phyloP scores from a whole-genome alignment of 371 early-diverging fungal species.

The Quaeritorhiza haematococci region DNA sequence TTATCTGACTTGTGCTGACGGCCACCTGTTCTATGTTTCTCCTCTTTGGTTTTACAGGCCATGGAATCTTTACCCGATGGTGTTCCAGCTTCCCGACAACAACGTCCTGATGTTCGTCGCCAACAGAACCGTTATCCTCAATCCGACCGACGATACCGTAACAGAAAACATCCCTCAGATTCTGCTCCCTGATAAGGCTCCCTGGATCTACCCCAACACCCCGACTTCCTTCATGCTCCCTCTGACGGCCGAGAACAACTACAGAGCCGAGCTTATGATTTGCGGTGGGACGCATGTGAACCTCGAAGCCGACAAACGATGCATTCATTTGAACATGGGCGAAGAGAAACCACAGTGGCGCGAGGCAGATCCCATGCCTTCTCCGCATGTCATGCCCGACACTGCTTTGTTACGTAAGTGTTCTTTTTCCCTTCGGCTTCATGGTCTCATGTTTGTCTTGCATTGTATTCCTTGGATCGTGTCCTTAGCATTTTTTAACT shows the following conservation, averaged over 20 bases:
- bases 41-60: not conserved
- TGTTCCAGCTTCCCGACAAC: not conserved
- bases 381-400: slow-evolving; percentile 21
- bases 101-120: slow-evolving; percentile 4
- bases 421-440: too few species aligned
- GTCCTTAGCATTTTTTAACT: too few species aligned
- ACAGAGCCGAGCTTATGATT: slow-evolving; percentile 52
- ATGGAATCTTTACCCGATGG: slow-evolving; percentile 13
- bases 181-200: too few species aligned
- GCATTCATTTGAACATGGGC: slow-evolving; percentile 5
- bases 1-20: too few species aligned
- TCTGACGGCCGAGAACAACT: slow-evolving; percentile 45
- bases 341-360: slow-evolving; percentile 3
- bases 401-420: slow-evolving; percentile 19
- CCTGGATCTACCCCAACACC: slow-evolving; percentile 7
- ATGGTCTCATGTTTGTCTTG: too few species aligned
- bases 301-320: slow-evolving; percentile 4
- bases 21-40: not conserved
- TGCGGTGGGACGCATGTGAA: slow-evolving; percentile 47
- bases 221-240: slow-evolving; percentile 50
- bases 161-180: too few species aligned
- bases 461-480: too few species aligned
- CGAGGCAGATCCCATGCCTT: slow-evolving; percentile 7
- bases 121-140: not conserved
- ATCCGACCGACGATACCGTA: too few species aligned